Evolutionary conservation across 768 basidiomycete genomes (phyloP).

Genomic region (Tylopilus plumbeoviolaceoides): DNA sequence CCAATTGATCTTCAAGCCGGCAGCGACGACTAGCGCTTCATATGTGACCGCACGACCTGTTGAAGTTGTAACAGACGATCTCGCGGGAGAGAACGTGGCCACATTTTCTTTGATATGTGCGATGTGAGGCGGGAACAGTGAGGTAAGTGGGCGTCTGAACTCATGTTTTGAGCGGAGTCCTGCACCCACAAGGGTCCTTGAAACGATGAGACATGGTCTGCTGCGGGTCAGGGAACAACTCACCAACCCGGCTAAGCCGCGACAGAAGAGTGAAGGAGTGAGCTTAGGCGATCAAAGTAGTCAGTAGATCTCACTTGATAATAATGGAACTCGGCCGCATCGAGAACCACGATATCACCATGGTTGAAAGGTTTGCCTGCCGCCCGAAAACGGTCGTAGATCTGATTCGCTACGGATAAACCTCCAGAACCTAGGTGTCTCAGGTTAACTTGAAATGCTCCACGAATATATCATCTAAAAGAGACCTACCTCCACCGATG

Average conservation of each 20-base stretch:
- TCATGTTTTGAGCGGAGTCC: conserved; percentile 71
- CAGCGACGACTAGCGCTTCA: conserved; percentile 83
- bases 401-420: conserved; percentile 80
- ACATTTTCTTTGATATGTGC: conserved; percentile 69
- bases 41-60: conserved; percentile 72
- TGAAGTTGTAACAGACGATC: conserved; percentile 68
- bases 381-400: conserved; percentile 72
- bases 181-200: conserved; percentile 89
- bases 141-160: conserved; percentile 59
- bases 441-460: conserved; percentile 5
- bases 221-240: conserved; percentile 12
- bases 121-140: conserved; percentile 74
- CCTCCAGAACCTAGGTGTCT: conserved; percentile 66
- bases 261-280: background rate
- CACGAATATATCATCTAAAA: background rate
- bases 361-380: conserved; percentile 62
- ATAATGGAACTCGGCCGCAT: conserved; percentile 76
- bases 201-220: conserved; percentile 2
- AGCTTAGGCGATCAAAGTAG: background rate
- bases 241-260: conserved; percentile 81
- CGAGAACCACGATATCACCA: conserved; percentile 84
- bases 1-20: conserved; percentile 87
- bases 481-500: conserved; percentile 72
- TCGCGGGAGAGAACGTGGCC: conserved; percentile 67
- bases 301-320: conserved; percentile 58